Percentiles rank a stretch among this genome's conserved stretches.
These are phyloP conservation scores for Hypsizygus marmoreus DNA, from an alignment of 768 basidiomycete genomes.

Conservation along the genomic window DNA sequence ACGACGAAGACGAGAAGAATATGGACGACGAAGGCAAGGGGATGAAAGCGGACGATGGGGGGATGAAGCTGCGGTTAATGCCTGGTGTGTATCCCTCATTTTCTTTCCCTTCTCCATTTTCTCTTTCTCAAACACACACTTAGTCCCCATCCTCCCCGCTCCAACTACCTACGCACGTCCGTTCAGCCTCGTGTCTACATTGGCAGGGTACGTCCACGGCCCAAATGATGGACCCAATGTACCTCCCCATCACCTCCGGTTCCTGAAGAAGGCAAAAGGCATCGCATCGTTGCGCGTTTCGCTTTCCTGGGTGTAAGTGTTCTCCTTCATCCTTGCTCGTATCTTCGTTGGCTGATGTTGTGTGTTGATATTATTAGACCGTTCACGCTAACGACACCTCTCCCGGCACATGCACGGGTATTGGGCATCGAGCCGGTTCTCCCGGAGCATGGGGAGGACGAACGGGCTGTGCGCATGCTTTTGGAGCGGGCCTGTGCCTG, in stretches of 20 bases:
- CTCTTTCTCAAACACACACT: constrained; percentile 1
- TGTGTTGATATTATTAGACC: constrained; percentile 49
- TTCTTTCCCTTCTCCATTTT: background rate
- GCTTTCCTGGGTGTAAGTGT: constrained; percentile 67
- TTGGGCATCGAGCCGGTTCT: constrained; percentile 22
- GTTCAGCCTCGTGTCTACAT: background rate
- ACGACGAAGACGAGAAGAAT: constrained; percentile 22
- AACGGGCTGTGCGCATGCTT: constrained; percentile 3
- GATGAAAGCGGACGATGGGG: constrained; percentile 5
- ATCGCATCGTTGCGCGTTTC: constrained; percentile 57
- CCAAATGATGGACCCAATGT: constrained; percentile 24
- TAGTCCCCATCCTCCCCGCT: constrained; percentile 58
- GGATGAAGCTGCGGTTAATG: constrained; percentile 21
- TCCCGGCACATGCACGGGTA: constrained; percentile 13
- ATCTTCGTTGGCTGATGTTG: constrained; percentile 1
- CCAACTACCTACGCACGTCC: constrained; percentile 39
- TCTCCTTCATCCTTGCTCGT: background rate
- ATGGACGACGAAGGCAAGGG: background rate
- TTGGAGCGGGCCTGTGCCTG: background rate
- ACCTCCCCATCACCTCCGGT: constrained; percentile 22
- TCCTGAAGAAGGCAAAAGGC: constrained; percentile 59
- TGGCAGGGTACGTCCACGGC: background rate
- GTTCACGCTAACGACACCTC: constrained; percentile 36
- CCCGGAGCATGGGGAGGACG: background rate
- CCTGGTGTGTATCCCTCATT: constrained; percentile 2